Conservation (phyloP, 176 grass and related monocot genomes). For the Carex kokanica region DNA sequence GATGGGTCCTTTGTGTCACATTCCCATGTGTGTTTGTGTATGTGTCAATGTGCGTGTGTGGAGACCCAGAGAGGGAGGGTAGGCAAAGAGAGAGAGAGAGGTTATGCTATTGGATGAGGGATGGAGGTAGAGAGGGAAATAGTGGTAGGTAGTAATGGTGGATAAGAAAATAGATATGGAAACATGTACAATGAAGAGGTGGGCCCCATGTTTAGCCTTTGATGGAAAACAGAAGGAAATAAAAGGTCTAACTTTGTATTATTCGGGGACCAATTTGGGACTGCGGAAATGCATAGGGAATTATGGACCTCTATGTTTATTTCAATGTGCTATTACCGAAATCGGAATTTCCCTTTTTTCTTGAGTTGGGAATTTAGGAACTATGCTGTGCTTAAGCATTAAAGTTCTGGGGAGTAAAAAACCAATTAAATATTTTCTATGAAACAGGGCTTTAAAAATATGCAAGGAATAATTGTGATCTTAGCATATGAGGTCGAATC, state of each 20-base stretch:
- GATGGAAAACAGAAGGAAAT: neutral
- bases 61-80: neutral
- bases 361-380: neutral
- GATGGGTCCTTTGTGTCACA: neutral
- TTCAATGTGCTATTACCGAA: neutral
- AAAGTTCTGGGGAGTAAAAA: neutral
- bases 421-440: neutral
- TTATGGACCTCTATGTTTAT: neutral
- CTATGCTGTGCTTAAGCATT: neutral
- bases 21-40: neutral
- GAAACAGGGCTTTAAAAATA: neutral
- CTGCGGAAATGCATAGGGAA: neutral
- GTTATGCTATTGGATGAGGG: neutral
- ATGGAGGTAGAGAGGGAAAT: neutral
- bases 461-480: neutral
- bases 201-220: neutral
- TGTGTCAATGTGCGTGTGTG: slow-evolving; percentile 1
- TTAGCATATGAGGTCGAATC: neutral
- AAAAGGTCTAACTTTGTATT: neutral
- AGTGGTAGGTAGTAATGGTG: neutral
- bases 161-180: slow-evolving; percentile 9
- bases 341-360: neutral
- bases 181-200: neutral
- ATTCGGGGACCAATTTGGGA: slow-evolving; percentile 7
- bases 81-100: neutral